Evolutionary conservation across 768 basidiomycete genomes (phyloP).

Genomic region (Lactarius deliciosus): DNA sequence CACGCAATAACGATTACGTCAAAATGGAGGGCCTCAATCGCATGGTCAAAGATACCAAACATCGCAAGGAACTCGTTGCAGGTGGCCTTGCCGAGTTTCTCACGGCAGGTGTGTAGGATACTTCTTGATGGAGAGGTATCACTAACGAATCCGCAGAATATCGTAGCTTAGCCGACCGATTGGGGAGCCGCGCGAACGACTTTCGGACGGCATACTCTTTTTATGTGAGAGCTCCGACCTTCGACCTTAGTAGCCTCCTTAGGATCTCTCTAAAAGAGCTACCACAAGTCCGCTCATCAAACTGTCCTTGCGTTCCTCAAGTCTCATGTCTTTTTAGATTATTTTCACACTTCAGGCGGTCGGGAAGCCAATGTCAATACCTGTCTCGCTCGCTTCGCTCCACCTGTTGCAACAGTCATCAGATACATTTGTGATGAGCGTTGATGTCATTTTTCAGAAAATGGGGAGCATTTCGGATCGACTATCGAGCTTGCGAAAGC

Average conservation of each 20-base stretch:
- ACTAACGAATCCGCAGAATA: conserved; percentile 16
- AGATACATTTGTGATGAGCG: conserved; percentile 46
- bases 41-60: conserved; percentile 48
- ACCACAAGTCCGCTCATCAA: conserved; percentile 22
- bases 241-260: conserved; percentile 8
- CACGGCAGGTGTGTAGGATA: conserved; percentile 38
- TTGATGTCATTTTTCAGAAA: conserved; percentile 52
- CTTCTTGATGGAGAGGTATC: conserved; percentile 32
- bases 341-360: conserved; percentile 30
- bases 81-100: conserved; percentile 44
- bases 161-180: conserved; percentile 20
- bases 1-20: conserved; percentile 58
- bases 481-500: conserved; percentile 51
- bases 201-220: conserved; percentile 7
- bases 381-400: conserved; percentile 34
- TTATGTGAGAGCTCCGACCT: background rate
- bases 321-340: conserved; percentile 15
- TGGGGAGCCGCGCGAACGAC: conserved; percentile 20
- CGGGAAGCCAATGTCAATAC: conserved; percentile 28
- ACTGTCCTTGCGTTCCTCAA: background rate
- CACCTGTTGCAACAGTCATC: conserved; percentile 57
- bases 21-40: conserved; percentile 65
- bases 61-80: conserved; percentile 75
- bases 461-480: conserved; percentile 55
- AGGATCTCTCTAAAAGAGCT: conserved; percentile 15